These are phyloP conservation scores for Pseudonitzschia multistriata DNA, from an alignment of 108 stramenopile species.

Conservation along the genomic window DNA sequence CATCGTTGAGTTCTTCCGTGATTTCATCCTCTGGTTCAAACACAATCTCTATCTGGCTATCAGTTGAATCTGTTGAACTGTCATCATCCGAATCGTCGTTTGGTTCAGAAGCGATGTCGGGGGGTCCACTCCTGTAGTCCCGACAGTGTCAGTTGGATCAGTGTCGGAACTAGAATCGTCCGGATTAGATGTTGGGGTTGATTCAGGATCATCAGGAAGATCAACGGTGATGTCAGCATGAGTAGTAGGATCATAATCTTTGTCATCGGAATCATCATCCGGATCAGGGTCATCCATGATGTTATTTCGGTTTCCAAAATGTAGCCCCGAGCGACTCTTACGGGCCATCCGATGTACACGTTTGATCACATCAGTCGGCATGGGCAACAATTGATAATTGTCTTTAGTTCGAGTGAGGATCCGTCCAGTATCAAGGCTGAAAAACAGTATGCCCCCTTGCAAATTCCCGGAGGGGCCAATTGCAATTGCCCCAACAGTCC, in stretches of 20 bases:
- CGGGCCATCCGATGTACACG: conserved; percentile 1
- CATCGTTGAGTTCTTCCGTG: conserved; percentile 4
- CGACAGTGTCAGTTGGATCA: too few species aligned
- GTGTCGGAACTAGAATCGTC: background rate
- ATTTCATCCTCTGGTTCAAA: background rate
- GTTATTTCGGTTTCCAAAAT: background rate
- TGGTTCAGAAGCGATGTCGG: too few species aligned
- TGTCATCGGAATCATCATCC: background rate
- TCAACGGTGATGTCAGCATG: background rate
- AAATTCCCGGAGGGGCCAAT: background rate
- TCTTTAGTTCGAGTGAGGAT: conserved; percentile 8
- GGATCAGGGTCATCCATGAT: background rate
- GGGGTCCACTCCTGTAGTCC: too few species aligned
- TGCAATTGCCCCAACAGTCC: conserved; percentile 9
- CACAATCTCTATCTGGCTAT: too few species aligned
- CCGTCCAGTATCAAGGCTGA: conserved; percentile 1
- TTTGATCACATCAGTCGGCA: background rate
- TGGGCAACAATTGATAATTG: background rate
- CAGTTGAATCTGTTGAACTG: too few species aligned
- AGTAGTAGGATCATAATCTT: background rate
- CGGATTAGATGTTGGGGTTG: background rate
- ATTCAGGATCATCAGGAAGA: too few species aligned
- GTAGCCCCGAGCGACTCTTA: background rate
- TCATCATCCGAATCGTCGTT: too few species aligned
- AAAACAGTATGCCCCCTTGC: conserved; percentile 17